A percentile compares a stretch with the other conserved stretches of the same genome.
phyloP scores from a whole-genome alignment of 2,329 filamentous ascomycete genomes.

The Fusarium sp. region DNA sequence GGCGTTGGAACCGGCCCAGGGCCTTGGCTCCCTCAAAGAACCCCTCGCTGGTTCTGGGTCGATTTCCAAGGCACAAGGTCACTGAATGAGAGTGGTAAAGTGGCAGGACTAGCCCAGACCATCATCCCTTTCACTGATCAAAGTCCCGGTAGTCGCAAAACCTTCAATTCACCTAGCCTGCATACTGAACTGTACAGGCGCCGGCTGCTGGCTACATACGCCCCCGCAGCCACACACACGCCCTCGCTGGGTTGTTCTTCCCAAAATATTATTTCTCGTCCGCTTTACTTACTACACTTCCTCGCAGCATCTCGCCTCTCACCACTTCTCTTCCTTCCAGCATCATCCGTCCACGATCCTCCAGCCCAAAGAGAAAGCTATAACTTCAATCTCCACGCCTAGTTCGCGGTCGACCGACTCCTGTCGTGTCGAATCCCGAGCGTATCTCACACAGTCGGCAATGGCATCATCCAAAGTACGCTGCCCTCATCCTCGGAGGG shows the following conservation, averaged over 20 bases:
- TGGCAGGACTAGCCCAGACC: conserved; percentile 18
- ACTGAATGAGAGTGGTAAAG: conserved; percentile 25
- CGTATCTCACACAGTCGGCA: conserved; percentile 52
- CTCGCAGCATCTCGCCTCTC: conserved; percentile 41
- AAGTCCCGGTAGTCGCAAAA: conserved; percentile 47
- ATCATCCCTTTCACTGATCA: conserved; percentile 37
- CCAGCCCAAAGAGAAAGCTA: conserved; percentile 30
- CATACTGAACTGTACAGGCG: conserved; percentile 30
- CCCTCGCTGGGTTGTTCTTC: conserved; percentile 44
- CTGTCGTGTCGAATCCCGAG: conserved; percentile 48
- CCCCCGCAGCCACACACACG: conserved; percentile 46
- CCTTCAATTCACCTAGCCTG: conserved; percentile 44
- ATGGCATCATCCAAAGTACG: conserved; percentile 71
- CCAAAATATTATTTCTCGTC: conserved; percentile 54
- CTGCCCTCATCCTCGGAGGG: conserved; percentile 38
- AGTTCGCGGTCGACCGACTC: conserved; percentile 46
- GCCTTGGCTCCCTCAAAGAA: conserved; percentile 39
- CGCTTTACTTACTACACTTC: conserved; percentile 43
- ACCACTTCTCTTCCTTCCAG: conserved; percentile 33
- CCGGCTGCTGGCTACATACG: conserved; percentile 37
- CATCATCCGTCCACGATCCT: conserved; percentile 27
- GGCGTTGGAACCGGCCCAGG: conserved; percentile 42
- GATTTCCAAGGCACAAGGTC: conserved; percentile 35
- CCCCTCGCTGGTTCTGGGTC: conserved; percentile 34
- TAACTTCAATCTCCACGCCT: conserved; percentile 35